These are phyloP conservation scores for Alternaria solani DNA, from an alignment of 2,329 filamentous ascomycete genomes.

Conservation along the genomic window DNA sequence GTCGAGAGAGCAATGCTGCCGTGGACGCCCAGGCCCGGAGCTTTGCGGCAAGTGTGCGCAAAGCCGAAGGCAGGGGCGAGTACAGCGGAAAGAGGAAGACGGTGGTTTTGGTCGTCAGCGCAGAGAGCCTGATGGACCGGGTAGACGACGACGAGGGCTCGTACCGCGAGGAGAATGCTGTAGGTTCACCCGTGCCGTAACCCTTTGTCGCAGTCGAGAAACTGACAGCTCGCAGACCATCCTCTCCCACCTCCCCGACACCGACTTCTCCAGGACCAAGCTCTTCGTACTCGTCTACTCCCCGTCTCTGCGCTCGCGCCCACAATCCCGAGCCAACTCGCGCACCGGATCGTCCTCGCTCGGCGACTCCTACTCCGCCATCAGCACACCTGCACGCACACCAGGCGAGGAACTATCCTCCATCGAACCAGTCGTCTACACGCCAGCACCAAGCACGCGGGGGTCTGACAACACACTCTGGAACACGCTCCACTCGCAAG, in stretches of 20 bases:
- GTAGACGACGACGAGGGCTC: constrained; percentile 63
- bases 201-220: neutral
- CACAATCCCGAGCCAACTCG: constrained; percentile 38
- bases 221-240: constrained; percentile 61
- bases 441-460: constrained; percentile 45
- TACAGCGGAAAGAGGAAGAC: constrained; percentile 63
- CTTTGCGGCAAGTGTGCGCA: constrained; percentile 42
- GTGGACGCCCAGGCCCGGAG: constrained; percentile 45
- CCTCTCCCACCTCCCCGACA: constrained; percentile 84
- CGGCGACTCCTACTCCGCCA: constrained; percentile 87
- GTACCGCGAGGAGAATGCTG: constrained; percentile 77
- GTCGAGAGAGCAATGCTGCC: constrained; percentile 44
- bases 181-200: constrained; percentile 58
- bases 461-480: constrained; percentile 65
- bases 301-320: constrained; percentile 75
- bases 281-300: constrained; percentile 91
- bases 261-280: constrained; percentile 75
- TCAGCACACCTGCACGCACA: constrained; percentile 72
- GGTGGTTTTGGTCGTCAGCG: constrained; percentile 88
- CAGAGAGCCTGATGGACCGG: constrained; percentile 69
- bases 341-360: constrained; percentile 63
- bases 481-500: constrained; percentile 81
- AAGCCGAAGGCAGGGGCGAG: constrained; percentile 21
- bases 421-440: constrained; percentile 52
- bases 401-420: constrained; percentile 66